These are phyloP conservation scores for Polychaeton citri DNA, from an alignment of 2,329 filamentous ascomycete genomes.

Conservation along the genomic window DNA sequence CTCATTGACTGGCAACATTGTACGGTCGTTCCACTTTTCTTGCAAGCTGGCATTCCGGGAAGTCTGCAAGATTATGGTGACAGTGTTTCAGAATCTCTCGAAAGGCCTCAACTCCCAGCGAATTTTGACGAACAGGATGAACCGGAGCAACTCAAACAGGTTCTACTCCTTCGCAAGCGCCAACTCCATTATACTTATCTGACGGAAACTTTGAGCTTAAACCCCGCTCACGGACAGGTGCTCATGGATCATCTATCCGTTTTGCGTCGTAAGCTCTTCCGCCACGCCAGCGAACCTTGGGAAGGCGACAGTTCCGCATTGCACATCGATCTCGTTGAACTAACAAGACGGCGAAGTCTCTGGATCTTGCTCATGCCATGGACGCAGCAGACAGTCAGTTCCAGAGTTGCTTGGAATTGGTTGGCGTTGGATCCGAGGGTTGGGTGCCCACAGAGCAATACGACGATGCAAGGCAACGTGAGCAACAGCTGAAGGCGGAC, in stretches of 20 bases:
- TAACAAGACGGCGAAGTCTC: slow-evolving; percentile 5
- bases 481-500: slow-evolving; percentile 14
- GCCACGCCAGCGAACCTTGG: slow-evolving; percentile 12
- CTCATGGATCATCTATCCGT: slow-evolving; percentile 6
- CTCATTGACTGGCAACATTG: slow-evolving; percentile 31
- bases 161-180: slow-evolving; percentile 10
- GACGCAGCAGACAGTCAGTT: slow-evolving; percentile 15
- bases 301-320: slow-evolving; percentile 15
- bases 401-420: slow-evolving; percentile 7
- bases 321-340: slow-evolving; percentile 9
- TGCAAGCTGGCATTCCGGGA: slow-evolving; percentile 24
- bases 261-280: slow-evolving; percentile 9
- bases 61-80: slow-evolving; percentile 27
- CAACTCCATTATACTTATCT: slow-evolving; percentile 14
- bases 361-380: slow-evolving; percentile 10
- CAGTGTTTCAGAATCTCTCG: slow-evolving; percentile 8
- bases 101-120: slow-evolving; percentile 6
- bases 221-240: slow-evolving; percentile 10
- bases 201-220: slow-evolving; percentile 6
- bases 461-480: slow-evolving; percentile 8
- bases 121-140: slow-evolving; percentile 9
- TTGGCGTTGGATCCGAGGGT: slow-evolving; percentile 11
- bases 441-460: slow-evolving; percentile 13
- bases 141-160: slow-evolving; percentile 6
- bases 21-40: slow-evolving; percentile 22